Evolutionary conservation across 257 asterid genomes (phyloP).

Genomic region (Capsicum baccatum): DNA sequence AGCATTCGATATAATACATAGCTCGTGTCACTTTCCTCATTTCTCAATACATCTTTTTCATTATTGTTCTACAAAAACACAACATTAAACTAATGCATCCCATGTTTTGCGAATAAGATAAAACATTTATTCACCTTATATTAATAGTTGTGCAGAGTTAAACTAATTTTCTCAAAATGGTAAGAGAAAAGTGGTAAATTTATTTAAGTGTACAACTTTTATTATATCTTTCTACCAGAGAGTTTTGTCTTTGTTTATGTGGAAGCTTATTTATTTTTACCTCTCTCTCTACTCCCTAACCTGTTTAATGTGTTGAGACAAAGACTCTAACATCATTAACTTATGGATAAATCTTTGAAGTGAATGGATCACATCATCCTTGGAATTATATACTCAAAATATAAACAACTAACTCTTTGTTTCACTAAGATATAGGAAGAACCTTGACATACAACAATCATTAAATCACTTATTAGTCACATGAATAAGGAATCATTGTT

Average conservation of each 20-base stretch:
- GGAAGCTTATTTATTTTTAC: not conserved
- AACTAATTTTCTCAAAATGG: not conserved
- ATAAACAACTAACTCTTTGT: too few species aligned
- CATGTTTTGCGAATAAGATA: not conserved
- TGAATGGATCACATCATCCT: not conserved
- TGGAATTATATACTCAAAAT: not conserved
- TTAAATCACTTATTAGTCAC: slow-evolving; percentile 64
- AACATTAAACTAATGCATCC: not conserved
- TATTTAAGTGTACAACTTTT: not conserved
- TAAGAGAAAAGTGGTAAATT: not conserved
- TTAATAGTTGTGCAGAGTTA: not conserved
- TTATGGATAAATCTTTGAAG: not conserved
- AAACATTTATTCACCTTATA: not conserved
- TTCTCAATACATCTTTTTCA: not conserved
- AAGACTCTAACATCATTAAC: not conserved
- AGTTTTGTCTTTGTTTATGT: not conserved
- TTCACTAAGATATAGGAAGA: too few species aligned
- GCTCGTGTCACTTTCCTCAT: not conserved
- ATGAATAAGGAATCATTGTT: slow-evolving; percentile 87
- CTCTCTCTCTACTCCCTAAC: not conserved
- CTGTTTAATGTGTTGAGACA: not conserved
- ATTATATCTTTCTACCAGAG: not conserved
- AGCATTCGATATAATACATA: not conserved
- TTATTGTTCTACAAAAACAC: not conserved
- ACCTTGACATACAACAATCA: not conserved